Conservation (phyloP, 2,329 filamentous ascomycete genomes). For the Colletotrichum navitas region DNA sequence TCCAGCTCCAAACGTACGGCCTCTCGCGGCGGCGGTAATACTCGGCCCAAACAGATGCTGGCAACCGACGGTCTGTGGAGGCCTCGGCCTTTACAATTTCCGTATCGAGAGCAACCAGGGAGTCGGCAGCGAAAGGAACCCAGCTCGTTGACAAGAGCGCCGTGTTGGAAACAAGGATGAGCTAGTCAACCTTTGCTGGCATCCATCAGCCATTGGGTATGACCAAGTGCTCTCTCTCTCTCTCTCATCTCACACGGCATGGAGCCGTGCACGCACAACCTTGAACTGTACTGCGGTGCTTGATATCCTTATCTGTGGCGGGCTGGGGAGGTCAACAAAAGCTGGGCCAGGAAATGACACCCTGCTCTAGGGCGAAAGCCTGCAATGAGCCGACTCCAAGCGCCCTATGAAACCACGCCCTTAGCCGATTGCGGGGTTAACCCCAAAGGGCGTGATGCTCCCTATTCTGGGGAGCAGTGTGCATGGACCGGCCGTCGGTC, state of each 20-base stretch:
- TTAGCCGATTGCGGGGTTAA: constrained; percentile 36
- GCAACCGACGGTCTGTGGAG: rapidly evolving
- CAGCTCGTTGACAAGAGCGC: neutral
- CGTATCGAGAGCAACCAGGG: neutral
- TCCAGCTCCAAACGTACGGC: neutral
- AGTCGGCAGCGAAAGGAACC: neutral
- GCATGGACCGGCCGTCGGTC: constrained; percentile 32
- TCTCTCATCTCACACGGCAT: no score
- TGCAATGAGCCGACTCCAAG: constrained; percentile 39
- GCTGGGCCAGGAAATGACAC: no score
- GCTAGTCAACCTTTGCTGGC: neutral
- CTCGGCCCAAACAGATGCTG: constrained; percentile 9
- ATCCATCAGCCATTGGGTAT: no score
- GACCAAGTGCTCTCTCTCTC: no score
- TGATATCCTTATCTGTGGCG: no score
- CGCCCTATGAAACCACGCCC: constrained; percentile 37
- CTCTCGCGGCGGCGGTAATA: constrained; percentile 8
- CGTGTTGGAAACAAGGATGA: no score
- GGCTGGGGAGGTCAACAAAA: no score
- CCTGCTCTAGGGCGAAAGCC: neutral
- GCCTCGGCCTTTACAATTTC: no score
- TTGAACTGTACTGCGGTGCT: no score
- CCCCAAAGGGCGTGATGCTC: constrained; percentile 36
- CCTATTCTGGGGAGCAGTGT: constrained; percentile 23
- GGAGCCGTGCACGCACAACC: no score